Percentiles rank a stretch among this genome's conserved stretches.
Evolutionary conservation across 2,329 filamentous ascomycete genomes (phyloP).

Genomic region (Aspergillus fischeri): DNA sequence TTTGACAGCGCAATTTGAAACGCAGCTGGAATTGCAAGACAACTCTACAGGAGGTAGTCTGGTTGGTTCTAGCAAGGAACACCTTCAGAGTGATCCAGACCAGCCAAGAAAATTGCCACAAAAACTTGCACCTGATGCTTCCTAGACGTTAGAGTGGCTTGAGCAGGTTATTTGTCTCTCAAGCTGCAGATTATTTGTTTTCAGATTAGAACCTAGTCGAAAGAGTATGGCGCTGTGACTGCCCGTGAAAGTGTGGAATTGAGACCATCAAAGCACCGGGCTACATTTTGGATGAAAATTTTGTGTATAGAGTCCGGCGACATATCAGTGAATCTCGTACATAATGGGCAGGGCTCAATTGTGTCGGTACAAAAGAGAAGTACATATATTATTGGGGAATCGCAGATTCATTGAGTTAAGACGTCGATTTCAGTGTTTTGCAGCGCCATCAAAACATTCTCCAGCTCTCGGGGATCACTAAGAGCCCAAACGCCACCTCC

Average conservation of each 20-base stretch:
- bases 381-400: too few relatives aligned
- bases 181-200: neutral
- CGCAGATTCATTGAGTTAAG: slow-evolving; percentile 56
- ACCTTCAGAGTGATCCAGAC: neutral
- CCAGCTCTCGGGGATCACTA: slow-evolving; percentile 71
- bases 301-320: neutral
- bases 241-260: neutral
- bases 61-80: neutral
- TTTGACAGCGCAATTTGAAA: slow-evolving; percentile 29
- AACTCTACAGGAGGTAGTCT: neutral
- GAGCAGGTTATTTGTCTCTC: neutral
- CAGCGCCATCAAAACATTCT: slow-evolving; percentile 61
- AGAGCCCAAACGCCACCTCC: slow-evolving; percentile 93
- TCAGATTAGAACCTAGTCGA: neutral
- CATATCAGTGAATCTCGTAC: neutral
- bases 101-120: neutral
- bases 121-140: neutral
- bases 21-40: neutral
- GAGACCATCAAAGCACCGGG: neutral
- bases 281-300: neutral
- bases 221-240: neutral
- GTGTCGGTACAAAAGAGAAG: neutral
- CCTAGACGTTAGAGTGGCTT: neutral
- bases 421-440: slow-evolving; percentile 56
- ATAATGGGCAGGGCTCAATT: neutral